Percentiles rank a stretch among this genome's conserved stretches.
Conservation (phyloP, 176 grass and related monocot genomes). For the Hyparrhenia diplandra region DNA sequence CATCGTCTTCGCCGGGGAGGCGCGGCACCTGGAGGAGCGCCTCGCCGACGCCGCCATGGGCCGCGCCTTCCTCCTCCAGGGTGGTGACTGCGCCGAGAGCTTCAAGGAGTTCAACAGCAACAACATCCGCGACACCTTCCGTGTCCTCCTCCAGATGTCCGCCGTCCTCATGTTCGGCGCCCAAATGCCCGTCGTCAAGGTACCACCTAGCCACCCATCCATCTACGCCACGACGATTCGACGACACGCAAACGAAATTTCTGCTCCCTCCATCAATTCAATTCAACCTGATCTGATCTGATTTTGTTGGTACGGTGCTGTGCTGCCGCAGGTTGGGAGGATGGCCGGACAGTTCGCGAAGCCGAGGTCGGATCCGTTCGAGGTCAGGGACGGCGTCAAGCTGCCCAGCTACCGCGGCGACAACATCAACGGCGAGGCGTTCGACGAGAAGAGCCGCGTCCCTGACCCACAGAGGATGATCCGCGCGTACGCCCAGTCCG, state of each 20-base stretch:
- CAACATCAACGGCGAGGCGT: too few relatives aligned
- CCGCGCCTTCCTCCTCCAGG: constrained; percentile 59
- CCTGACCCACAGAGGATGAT: constrained; percentile 89
- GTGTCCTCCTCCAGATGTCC: constrained; percentile 67
- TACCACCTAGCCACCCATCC: too few relatives aligned
- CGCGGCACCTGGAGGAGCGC: constrained; percentile 51
- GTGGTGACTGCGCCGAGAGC: constrained; percentile 76
- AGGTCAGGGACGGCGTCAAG: too few relatives aligned
- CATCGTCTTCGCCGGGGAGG: constrained; percentile 68
- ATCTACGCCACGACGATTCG: too few relatives aligned
- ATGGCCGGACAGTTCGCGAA: too few relatives aligned
- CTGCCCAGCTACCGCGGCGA: too few relatives aligned
- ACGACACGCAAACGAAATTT: too few relatives aligned
- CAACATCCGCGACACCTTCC: constrained; percentile 78
- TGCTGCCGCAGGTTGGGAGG: too few relatives aligned
- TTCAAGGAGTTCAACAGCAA: constrained; percentile 75
- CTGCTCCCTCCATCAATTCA: too few relatives aligned
- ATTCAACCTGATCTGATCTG: too few relatives aligned
- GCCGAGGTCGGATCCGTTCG: too few relatives aligned
- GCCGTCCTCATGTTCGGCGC: constrained; percentile 66
- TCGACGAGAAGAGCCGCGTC: not conserved
- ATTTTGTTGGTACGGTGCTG: too few relatives aligned
- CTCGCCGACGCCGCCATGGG: constrained; percentile 61
- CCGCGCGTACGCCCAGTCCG: constrained; percentile 71
- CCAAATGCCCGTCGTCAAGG: constrained; percentile 74